Evolutionary conservation across 768 basidiomycete genomes (phyloP), one percentile per base, ranked within the genome.

Genomic region (Chalciporus pseudorubinellus): DNA sequence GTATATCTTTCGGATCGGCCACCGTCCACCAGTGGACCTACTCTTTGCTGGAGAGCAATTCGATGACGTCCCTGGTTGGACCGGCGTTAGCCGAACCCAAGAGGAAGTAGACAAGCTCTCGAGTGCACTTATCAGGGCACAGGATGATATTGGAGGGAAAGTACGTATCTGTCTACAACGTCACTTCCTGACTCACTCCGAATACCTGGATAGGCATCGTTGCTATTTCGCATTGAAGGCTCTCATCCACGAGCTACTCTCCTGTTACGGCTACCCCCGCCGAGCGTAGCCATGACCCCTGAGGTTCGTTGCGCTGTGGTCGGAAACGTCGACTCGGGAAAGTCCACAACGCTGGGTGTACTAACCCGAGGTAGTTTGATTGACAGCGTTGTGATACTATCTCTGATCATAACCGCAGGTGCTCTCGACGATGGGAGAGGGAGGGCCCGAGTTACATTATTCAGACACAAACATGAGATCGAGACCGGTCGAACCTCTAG

Each of bases 251-350:
- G 87, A 51, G 72, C 75, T 21, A 75, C 81, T 11, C 67, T 89
- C 16, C 70, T 93, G 22, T 67, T 92, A 50, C 81, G 91, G 53
- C 68, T 93, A 52, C 91, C 89, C 51, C 87, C 90, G 36, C 81
- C 81, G 4, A 85, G 77, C 61, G 84, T 92, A 3, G 82, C 87
- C 19, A 69, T 82, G 34, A 89, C 85, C n/a, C 87, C 90, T 7
- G 95, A 99, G 71, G 92, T 97, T 2, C 82, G 97, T 28, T 92
- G 94, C 60, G 95, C 95, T 0, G 94, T 97, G 2, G 92, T 98
- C 6, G 97, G 97, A 4, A 98, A 97, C 63, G 92, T 94, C 24
- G 88, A 91, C 64, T 89, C 90, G 48, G 95, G 95, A 0, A 98
- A 98, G 69, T 92, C 89, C 3, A 95, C 95, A 16, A 95, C 92